Conservation (phyloP, 345 rosid genomes). For the Eucalyptus grandis region DNA sequence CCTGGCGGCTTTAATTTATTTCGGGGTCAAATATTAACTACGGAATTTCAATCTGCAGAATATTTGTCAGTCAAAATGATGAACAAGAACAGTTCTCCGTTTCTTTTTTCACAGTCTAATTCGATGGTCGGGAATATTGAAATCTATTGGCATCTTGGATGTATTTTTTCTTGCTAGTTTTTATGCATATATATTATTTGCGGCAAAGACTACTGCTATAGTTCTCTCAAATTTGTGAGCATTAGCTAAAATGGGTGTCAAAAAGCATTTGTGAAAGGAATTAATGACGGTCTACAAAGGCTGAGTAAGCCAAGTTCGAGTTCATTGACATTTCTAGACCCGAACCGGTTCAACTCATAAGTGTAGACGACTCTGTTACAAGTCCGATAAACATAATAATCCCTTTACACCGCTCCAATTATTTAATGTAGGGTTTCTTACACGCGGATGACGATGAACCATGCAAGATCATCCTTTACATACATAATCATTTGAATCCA, state of each 20-base stretch:
- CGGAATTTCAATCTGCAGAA: background rate
- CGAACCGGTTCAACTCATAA: background rate
- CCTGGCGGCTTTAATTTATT: background rate
- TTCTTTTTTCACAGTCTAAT: background rate
- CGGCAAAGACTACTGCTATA: background rate
- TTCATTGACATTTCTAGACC: background rate
- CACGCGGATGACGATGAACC: background rate
- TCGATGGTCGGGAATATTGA: background rate
- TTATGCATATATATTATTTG: background rate
- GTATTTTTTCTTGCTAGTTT: background rate
- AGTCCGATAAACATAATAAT: background rate
- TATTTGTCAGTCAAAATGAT: background rate
- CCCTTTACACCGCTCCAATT: background rate
- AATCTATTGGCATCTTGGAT: background rate
- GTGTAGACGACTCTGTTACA: background rate
- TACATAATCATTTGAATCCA: background rate
- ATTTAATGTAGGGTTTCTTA: background rate
- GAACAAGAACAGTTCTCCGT: background rate
- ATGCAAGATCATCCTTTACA: background rate
- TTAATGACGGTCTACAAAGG: background rate
- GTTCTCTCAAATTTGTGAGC: background rate
- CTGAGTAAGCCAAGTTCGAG: background rate
- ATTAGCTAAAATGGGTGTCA: background rate
- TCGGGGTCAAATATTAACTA: background rate
- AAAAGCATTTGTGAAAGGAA: background rate